Conservation (phyloP, 345 rosid species). For the Conringia planisiliqua region DNA sequence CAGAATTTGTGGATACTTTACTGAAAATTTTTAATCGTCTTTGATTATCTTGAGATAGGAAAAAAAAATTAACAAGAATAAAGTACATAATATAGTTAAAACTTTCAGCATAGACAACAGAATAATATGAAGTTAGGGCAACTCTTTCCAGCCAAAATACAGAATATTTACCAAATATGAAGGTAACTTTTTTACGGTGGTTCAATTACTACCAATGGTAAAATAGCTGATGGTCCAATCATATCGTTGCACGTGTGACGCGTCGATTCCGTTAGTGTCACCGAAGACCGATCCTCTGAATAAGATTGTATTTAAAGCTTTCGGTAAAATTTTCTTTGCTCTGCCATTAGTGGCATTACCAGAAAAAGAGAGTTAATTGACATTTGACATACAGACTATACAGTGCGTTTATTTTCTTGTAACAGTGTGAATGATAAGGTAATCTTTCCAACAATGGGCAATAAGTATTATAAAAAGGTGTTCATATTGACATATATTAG, state of each 20-base stretch:
- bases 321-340: background rate
- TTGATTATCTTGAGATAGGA: no score
- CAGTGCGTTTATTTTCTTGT: background rate
- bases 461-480: background rate
- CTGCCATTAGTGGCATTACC: background rate
- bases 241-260: background rate
- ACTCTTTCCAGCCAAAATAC: no score
- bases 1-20: no score
- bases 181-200: background rate
- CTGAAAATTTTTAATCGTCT: no score
- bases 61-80: no score
- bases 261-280: background rate
- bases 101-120: no score
- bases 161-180: no score
- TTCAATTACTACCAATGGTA: background rate
- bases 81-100: no score
- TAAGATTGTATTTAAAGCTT: no score
- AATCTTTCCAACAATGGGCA: background rate
- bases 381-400: background rate
- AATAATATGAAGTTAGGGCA: no score
- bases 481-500: background rate
- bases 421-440: background rate
- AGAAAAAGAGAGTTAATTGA: background rate
- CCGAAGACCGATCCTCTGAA: background rate
- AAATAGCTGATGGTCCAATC: background rate